Evolutionary conservation across 306 rosid species (phyloP), one percentile per base, ranked within the genome.

Genomic region (Clitoria ternatea): DNA sequence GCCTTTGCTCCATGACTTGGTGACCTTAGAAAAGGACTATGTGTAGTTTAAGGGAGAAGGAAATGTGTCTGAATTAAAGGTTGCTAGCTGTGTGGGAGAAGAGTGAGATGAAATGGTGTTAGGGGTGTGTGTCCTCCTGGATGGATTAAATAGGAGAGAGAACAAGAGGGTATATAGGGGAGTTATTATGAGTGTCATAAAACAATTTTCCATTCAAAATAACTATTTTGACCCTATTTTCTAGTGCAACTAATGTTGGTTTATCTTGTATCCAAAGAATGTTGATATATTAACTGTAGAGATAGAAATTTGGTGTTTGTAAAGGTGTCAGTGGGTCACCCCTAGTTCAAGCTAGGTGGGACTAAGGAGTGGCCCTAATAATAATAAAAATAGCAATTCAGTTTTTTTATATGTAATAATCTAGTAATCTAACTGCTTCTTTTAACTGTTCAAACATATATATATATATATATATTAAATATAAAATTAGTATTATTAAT

Each of bases 91-190:
- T 86, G 40, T 37, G 30, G 77, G 78, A 75, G 86, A 66, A 75
- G 86, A 66, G 64, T 74, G 80, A 80, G 48, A n/a, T 3, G 63
- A 43, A 39, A 2, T n/a, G 32, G 22, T 9, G 70, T 55, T 77
- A 69, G 59, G 77, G 11, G 54, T 60, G 39, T n/a, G 73, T 79
- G 74, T 35, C 63, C 45, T 65, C 70, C 77, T 37, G 61, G 45
- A 49, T 68, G 85, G 87, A 82, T 85, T 92, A 89, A 92, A 92
- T 92, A 92, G 83, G 86, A 53, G 85, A 50, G 86, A 1, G 36
- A 55, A 77, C n/a, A 56, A 20, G 59, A 15, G 53, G 20, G 74
- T n/a, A n/a, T n/a, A 4, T 1, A 11, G 23, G 19, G 4, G 40
- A 52, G 60, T 43, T 47, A 29, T 61, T 7, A 40, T 40, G 17